Base-by-base conservation (phyloP, 805 yeast genomes). In the Pichia kluyveri region DNA sequence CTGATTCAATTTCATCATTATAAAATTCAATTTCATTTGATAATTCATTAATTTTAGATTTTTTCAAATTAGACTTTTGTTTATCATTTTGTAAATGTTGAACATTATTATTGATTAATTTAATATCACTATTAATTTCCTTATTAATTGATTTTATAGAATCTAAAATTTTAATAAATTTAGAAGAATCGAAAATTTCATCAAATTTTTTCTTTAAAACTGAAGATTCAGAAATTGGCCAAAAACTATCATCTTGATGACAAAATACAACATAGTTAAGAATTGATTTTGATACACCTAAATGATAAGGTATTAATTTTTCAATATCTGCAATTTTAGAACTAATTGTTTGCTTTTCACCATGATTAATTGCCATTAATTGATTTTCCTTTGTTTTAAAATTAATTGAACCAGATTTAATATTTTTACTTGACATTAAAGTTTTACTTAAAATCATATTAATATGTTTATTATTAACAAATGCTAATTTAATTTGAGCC, bases 151-250 rank as follows among this genome's bases (percentile, higher is more conserved):
- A 63, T 60, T 89, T 90, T 58, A 93, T 71, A 46, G 77, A 79
- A 50, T 90, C 96, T 37, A 93, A 69, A 0, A 93, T 96, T 60
- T 87, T 91, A 1, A 96, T 88, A 59, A 86, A 95, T 62, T 87
- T 89, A 55, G 88, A 78, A 0, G 97, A 96, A 65, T 93, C 97
- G 59, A 93, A 93, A 9, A 93, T 91, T 64, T 93, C 99, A 63
- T 93, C 99, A 58, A 93, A 95, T 46, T 91, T 76, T 66, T 90
- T 90, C 66, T 93, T 95, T 61, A 93, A 73, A 12, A 76, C 76
- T 2, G 95, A 74, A 1, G 99, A 95, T 64, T 93, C 99, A 56
- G 90, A 79, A 43, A 93, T 70, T 1, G 99, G 99, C 99, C 99
- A 93, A 30, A 88, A 66, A 56, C 91, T 82, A 51, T 93, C 99